Conservation (phyloP, 1,139 yeast genomes). For the Geotrichum reessii region DNA sequence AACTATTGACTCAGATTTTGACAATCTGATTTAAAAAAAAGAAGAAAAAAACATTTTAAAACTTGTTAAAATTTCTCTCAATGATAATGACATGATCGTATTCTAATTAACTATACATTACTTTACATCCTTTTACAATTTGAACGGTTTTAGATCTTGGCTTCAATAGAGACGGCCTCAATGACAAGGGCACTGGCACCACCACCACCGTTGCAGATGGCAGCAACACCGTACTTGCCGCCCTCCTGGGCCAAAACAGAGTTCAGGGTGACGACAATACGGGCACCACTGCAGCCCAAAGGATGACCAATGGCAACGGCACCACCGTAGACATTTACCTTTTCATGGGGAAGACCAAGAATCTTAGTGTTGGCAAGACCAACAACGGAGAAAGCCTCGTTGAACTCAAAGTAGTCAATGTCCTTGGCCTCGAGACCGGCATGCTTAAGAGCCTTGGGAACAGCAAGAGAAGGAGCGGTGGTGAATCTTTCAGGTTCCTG, state of each 20-base stretch:
- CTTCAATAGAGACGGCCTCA: slow-evolving; percentile 37
- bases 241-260: slow-evolving; percentile 62
- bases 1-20: too few relatives aligned
- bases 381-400: slow-evolving; percentile 95
- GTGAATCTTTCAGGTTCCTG: slow-evolving; percentile 91
- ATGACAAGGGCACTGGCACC: slow-evolving; percentile 87
- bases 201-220: slow-evolving; percentile 98
- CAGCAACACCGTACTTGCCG: slow-evolving; percentile 91
- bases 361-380: slow-evolving; percentile 85
- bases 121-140: neutral
- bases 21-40: neutral
- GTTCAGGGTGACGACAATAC: slow-evolving; percentile 80
- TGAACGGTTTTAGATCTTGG: slow-evolving; percentile 14
- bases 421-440: slow-evolving; percentile 60
- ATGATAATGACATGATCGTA: neutral
- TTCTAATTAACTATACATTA: neutral
- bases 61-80: neutral
- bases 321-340: slow-evolving; percentile 93
- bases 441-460: slow-evolving; percentile 91
- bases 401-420: slow-evolving; percentile 80
- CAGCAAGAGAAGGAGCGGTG: slow-evolving; percentile 87
- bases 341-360: slow-evolving; percentile 55
- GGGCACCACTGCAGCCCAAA: slow-evolving; percentile 95
- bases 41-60: neutral
- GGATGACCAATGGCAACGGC: slow-evolving; percentile 98